These are phyloP conservation scores for Cichorium intybus DNA, from an alignment of 140 eudicot genomes.

Conservation along the genomic window DNA sequence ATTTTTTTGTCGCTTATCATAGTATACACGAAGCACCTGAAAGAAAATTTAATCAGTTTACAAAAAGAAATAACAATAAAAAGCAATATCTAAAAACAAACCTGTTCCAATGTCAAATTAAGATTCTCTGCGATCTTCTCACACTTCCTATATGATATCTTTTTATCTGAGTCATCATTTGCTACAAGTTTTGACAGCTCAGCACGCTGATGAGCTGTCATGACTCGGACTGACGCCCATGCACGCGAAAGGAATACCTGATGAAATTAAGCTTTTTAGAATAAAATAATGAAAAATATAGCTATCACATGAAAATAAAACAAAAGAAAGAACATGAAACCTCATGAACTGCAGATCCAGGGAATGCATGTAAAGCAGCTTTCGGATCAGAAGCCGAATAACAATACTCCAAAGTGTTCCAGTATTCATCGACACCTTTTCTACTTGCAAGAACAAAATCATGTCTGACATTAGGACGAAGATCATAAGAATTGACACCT, in stretches of 20 bases:
- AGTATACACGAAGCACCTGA: constrained; percentile 68
- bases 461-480: constrained; percentile 85
- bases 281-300: neutral
- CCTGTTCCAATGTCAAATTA: constrained; percentile 88
- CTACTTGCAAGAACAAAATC: constrained; percentile 82
- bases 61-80: neutral
- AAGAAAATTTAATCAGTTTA: constrained; percentile 2
- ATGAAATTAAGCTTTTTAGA: constrained; percentile 14
- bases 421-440: constrained; percentile 78
- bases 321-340: constrained; percentile 28
- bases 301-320: constrained; percentile 2
- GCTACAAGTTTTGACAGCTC: constrained; percentile 62
- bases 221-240: constrained; percentile 75
- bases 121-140: constrained; percentile 75
- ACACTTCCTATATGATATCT: constrained; percentile 64
- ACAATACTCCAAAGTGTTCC: constrained; percentile 90
- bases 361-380: constrained; percentile 88
- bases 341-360: constrained; percentile 88
- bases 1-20: constrained; percentile 56
- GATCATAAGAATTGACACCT: constrained; percentile 48
- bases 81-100: constrained; percentile 24
- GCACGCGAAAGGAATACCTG: constrained; percentile 65
- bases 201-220: constrained; percentile 83
- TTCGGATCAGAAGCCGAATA: constrained; percentile 79
- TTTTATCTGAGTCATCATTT: constrained; percentile 45